Conservation (phyloP, 768 basidiomycete species). For the Chalciporus sphaerocephalus region DNA sequence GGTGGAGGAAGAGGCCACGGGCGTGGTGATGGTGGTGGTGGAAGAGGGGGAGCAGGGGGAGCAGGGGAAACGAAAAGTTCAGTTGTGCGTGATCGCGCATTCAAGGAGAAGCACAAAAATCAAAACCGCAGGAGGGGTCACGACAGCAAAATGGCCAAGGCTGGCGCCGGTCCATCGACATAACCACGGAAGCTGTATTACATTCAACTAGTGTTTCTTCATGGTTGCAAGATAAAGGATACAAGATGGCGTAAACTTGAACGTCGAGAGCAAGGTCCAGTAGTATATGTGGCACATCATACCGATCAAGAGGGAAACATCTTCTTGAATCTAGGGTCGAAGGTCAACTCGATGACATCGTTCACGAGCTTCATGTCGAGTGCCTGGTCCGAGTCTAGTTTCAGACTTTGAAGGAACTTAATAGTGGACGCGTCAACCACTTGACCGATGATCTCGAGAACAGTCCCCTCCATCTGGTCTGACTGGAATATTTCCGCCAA, state of each 20-base stretch:
- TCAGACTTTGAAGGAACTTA: slow-evolving; percentile 48
- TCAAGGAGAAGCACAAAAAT: slow-evolving; percentile 79
- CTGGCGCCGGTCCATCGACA: slow-evolving; percentile 41
- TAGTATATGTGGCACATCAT: neutral
- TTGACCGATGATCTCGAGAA: slow-evolving; percentile 63
- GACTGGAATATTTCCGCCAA: slow-evolving; percentile 28
- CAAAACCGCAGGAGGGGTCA: slow-evolving; percentile 78
- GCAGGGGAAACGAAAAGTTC: slow-evolving; percentile 37
- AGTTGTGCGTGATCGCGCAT: slow-evolving; percentile 54
- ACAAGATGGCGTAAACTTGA: neutral
- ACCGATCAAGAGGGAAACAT: slow-evolving; percentile 41
- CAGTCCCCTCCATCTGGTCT: slow-evolving; percentile 46
- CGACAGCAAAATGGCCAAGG: slow-evolving; percentile 82
- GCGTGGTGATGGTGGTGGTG: slow-evolving; percentile 38
- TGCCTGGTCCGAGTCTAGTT: slow-evolving; percentile 48
- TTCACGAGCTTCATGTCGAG: slow-evolving; percentile 62
- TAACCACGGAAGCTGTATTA: neutral
- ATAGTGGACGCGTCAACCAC: slow-evolving; percentile 54
- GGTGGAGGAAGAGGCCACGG: slow-evolving; percentile 38
- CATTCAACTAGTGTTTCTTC: neutral
- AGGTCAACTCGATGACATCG: slow-evolving; percentile 57
- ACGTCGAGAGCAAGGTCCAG: neutral
- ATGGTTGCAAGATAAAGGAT: slow-evolving; percentile 1
- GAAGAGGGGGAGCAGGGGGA: slow-evolving; percentile 34
- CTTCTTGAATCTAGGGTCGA: slow-evolving; percentile 50